Percentiles rank a stretch among this genome's conserved stretches.
Evolutionary conservation across 2,329 filamentous ascomycete species (phyloP).

Genomic region (Stagonosporopsis vannaccii): DNA sequence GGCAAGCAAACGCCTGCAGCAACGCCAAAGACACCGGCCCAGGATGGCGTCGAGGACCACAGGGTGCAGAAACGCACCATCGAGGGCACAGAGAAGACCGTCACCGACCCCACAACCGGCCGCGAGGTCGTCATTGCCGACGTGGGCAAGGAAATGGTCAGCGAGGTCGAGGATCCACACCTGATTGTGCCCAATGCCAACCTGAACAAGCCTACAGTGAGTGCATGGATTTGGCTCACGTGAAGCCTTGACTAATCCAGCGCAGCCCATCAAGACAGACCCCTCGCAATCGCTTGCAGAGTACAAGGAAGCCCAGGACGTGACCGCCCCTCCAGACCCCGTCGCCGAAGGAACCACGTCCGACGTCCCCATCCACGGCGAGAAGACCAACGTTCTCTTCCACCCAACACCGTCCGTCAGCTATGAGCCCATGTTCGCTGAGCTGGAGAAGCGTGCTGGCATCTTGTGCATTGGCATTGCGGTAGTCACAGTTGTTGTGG

Average conservation of each 20-base stretch:
- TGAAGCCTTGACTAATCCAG: constrained; percentile 18
- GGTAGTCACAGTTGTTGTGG: constrained; percentile 75
- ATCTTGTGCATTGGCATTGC: constrained; percentile 75
- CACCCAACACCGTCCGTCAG: constrained; percentile 90
- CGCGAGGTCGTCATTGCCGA: constrained; percentile 87
- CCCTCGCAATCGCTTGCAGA: constrained; percentile 75
- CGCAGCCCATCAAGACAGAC: constrained; percentile 71
- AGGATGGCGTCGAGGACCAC: constrained; percentile 54
- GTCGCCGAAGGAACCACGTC: constrained; percentile 82
- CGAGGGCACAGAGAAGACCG: constrained; percentile 61
- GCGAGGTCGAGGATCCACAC: constrained; percentile 74
- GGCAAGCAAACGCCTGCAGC: constrained; percentile 49
- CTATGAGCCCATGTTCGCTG: constrained; percentile 85
- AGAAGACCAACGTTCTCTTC: constrained; percentile 96
- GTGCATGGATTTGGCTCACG: not conserved
- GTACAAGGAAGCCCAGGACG: constrained; percentile 84
- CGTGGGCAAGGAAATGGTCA: constrained; percentile 73
- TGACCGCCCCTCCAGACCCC: constrained; percentile 89
- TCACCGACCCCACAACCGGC: constrained; percentile 89
- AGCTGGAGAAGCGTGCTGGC: constrained; percentile 77
- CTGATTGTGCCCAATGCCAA: constrained; percentile 91
- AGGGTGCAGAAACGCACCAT: constrained; percentile 55
- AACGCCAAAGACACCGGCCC: constrained; percentile 32
- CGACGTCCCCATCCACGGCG: constrained; percentile 93
- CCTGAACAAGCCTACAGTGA: constrained; percentile 72